These are phyloP conservation scores for Quercus lobata DNA, from an alignment of 331 rosid species.

Conservation along the genomic window DNA sequence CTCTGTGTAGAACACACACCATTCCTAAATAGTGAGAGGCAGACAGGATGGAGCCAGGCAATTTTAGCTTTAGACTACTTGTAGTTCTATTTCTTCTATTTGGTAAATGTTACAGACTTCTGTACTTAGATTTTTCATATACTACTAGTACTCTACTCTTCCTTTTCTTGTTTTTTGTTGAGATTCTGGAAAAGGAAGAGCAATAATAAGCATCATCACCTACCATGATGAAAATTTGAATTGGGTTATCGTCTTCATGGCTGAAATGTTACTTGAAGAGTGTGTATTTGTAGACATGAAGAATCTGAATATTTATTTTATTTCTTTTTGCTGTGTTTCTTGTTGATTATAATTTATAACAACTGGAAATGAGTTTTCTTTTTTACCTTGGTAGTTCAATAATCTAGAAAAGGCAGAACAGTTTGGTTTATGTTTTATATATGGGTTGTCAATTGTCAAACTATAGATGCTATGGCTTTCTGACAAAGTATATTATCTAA, in stretches of 20 bases:
- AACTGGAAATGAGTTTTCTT: neutral
- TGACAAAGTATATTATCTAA: neutral
- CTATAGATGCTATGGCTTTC: neutral
- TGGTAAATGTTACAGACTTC: slow-evolving; percentile 8
- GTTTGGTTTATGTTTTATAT: neutral
- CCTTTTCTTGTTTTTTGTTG: neutral
- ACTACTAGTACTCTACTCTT: neutral
- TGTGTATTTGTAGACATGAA: neutral
- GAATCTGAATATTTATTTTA: neutral
- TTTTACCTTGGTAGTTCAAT: neutral
- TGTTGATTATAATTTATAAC: neutral
- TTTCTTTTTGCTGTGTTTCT: neutral
- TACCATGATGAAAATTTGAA: neutral
- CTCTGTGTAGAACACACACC: slow-evolving; percentile 5
- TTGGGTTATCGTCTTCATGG: neutral
- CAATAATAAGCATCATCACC: neutral
- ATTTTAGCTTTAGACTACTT: slow-evolving; percentile 17
- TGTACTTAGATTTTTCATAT: neutral
- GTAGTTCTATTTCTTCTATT: slow-evolving; percentile 8
- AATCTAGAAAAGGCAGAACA: neutral
- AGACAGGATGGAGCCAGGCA: slow-evolving; percentile 97
- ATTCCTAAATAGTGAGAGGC: slow-evolving; percentile 38
- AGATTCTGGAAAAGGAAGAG: neutral
- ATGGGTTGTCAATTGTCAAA: neutral
- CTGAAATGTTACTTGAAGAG: neutral